These are phyloP conservation scores for Beta lomatogona DNA, from an alignment of 179 eudicot genomes.

Conservation along the genomic window DNA sequence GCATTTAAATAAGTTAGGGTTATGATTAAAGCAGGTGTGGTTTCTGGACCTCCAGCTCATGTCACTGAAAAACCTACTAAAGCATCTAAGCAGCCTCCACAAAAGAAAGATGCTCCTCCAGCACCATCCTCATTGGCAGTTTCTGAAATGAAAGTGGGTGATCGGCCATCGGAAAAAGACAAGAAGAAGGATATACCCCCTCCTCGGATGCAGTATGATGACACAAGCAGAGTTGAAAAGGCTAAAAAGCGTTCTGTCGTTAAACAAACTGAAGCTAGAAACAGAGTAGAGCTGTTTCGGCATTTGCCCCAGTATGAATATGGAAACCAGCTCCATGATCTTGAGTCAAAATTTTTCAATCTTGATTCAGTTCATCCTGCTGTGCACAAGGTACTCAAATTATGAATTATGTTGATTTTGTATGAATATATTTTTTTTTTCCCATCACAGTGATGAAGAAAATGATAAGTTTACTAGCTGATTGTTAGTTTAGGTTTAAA, in stretches of 20 bases:
- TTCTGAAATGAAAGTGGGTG: constrained; percentile 63
- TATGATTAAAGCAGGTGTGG: constrained; percentile 46
- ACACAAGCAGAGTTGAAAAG: constrained; percentile 78
- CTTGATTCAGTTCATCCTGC: constrained; percentile 79
- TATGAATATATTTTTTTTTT: too few species aligned
- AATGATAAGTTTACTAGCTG: too few species aligned
- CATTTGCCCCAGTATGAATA: constrained; percentile 96
- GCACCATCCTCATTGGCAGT: constrained; percentile 42
- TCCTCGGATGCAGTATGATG: constrained; percentile 97
- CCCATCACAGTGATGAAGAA: too few species aligned
- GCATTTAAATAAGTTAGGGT: neutral
- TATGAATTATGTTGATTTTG: too few species aligned
- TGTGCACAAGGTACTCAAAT: constrained; percentile 59
- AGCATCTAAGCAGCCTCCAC: constrained; percentile 40
- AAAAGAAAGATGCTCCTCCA: constrained; percentile 50
- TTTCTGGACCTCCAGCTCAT: constrained; percentile 39
- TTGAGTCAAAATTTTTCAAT: constrained; percentile 61
- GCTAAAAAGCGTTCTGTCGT: constrained; percentile 88
- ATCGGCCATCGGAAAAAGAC: constrained; percentile 72
- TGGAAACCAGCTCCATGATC: constrained; percentile 64
- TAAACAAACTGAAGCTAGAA: constrained; percentile 78
- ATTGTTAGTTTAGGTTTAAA: too few species aligned
- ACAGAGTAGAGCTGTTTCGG: constrained; percentile 82
- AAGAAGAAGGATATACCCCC: constrained; percentile 87
- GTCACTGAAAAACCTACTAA: constrained; percentile 52